These are phyloP conservation scores for Chaetomiaceae sp. DNA, from an alignment of 2,329 filamentous ascomycete species.

Conservation along the genomic window DNA sequence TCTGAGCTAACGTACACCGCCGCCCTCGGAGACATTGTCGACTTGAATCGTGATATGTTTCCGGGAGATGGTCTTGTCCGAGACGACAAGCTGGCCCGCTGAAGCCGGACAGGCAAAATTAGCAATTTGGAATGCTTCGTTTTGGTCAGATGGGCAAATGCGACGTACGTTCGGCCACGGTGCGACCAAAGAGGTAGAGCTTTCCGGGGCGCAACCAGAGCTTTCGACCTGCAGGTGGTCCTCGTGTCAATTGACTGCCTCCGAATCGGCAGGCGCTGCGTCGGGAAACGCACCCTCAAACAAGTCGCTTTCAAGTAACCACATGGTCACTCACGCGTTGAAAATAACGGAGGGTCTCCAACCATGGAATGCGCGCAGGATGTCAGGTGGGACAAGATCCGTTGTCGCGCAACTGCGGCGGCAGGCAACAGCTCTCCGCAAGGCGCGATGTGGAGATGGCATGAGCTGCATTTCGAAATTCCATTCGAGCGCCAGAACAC, in stretches of 20 bases:
- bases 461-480: background rate
- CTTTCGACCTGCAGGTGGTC: slow-evolving; percentile 59
- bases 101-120: background rate
- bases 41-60: slow-evolving; percentile 81
- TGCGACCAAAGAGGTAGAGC: slow-evolving; percentile 80
- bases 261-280: background rate
- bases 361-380: too few relatives aligned
- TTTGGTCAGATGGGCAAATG: background rate
- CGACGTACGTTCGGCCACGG: slow-evolving; percentile 57
- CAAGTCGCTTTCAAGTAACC: slow-evolving; percentile 58
- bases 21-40: slow-evolving; percentile 57
- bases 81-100: slow-evolving; percentile 66
- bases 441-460: background rate
- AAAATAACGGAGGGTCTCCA: too few relatives aligned
- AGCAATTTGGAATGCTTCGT: background rate
- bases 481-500: background rate
- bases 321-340: slow-evolving; percentile 44
- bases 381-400: too few relatives aligned
- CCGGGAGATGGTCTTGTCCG: slow-evolving; percentile 78
- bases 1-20: slow-evolving; percentile 52
- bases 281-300: slow-evolving; percentile 41
- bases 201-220: slow-evolving; percentile 85
- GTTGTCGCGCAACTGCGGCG: too few relatives aligned
- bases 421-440: background rate
- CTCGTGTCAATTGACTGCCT: slow-evolving; percentile 2